These are phyloP conservation scores for Colletotrichum salicis DNA, from an alignment of 2,329 filamentous ascomycete species.

Conservation along the genomic window DNA sequence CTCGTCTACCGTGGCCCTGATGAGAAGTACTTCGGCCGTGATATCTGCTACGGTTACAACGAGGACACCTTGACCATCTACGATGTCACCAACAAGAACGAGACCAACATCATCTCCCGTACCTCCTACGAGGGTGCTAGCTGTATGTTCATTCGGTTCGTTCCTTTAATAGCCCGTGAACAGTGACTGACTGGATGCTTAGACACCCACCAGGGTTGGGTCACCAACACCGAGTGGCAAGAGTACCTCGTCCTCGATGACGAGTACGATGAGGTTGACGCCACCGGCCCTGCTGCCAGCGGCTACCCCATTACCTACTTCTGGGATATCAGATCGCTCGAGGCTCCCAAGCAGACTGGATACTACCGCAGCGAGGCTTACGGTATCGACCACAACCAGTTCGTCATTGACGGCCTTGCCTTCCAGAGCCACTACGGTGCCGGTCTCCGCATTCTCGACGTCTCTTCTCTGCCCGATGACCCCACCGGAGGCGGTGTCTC, in stretches of 20 bases:
- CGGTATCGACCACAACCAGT: constrained; percentile 58
- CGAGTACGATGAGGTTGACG: constrained; percentile 59
- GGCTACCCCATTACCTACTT: constrained; percentile 59
- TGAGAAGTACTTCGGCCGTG: constrained; percentile 52
- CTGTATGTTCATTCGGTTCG: background rate
- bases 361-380: constrained; percentile 48
- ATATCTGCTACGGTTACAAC: constrained; percentile 65
- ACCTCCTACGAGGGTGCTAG: constrained; percentile 62
- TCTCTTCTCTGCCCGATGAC: constrained; percentile 44
- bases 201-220: constrained; percentile 66
- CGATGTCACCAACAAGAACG: constrained; percentile 60
- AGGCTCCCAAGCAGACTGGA: constrained; percentile 52
- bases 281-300: constrained; percentile 45
- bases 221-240: constrained; percentile 55
- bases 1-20: constrained; percentile 62
- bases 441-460: constrained; percentile 51
- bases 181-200: constrained; percentile 43
- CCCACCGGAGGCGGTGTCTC: constrained; percentile 52
- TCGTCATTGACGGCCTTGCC: constrained; percentile 51
- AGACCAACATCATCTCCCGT: constrained; percentile 58
- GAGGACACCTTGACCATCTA: constrained; percentile 61
- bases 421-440: constrained; percentile 59
- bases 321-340: constrained; percentile 56
- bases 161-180: background rate
- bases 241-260: constrained; percentile 50